Evolutionary conservation across 192 early-diverging fungal genomes (phyloP).

Genomic region (Chytriomyces confervae): DNA sequence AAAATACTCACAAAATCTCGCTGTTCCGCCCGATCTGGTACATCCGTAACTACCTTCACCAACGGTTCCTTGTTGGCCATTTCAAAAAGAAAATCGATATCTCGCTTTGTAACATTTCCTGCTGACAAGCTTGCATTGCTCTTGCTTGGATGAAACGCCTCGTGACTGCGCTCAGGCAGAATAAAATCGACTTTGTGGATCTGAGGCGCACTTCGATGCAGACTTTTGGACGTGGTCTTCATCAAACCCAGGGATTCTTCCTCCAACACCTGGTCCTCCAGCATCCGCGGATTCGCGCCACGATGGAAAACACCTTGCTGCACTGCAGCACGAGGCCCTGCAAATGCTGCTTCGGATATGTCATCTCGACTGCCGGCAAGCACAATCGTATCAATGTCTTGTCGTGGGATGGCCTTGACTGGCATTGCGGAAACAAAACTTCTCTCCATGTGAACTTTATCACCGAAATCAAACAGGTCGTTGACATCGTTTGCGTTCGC

Average conservation of each 20-base stretch:
- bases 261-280: neutral
- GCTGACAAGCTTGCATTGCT: neutral
- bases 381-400: conserved; percentile 22
- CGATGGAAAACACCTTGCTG: neutral
- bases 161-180: neutral
- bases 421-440: neutral
- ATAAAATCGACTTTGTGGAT: conserved; percentile 19
- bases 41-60: neutral
- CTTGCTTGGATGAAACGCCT: conserved; percentile 4
- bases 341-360: neutral
- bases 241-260: neutral
- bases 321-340: neutral
- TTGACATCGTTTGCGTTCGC: conserved; percentile 2
- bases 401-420: neutral
- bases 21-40: neutral
- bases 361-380: conserved; percentile 15
- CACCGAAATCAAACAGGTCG: conserved; percentile 5
- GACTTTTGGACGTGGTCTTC: neutral
- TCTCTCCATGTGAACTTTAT: neutral
- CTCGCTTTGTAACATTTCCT: neutral
- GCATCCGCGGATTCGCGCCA: neutral
- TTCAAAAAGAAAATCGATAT: conserved; percentile 20
- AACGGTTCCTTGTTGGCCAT: conserved; percentile 8
- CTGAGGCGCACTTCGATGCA: conserved; percentile 16
- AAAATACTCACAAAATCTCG: conserved; percentile 15